phyloP scores from a whole-genome alignment of 331 rosid genomes.

The Malus hybrid region DNA sequence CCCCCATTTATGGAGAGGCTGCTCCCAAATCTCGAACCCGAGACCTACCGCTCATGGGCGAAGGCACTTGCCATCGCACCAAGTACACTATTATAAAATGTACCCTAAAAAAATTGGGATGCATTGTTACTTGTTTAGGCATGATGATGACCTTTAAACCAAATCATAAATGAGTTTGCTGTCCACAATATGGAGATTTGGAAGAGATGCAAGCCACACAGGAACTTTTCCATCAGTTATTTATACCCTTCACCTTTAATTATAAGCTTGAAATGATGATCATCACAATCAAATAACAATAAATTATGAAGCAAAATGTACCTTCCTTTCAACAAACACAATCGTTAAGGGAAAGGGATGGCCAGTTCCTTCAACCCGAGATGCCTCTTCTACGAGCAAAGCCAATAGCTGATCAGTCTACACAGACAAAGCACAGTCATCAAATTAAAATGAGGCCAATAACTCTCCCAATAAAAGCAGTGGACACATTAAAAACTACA shows the following conservation, averaged over 20 bases:
- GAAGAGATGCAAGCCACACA: background rate
- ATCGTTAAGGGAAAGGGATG: conserved; percentile 71
- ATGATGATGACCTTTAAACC: background rate
- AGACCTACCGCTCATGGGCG: no score
- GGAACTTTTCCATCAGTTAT: background rate
- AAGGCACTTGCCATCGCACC: no score
- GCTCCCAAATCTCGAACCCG: no score
- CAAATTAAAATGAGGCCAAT: background rate
- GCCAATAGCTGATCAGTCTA: conserved; percentile 77
- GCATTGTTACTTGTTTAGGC: no score
- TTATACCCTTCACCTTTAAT: background rate
- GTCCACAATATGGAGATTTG: background rate
- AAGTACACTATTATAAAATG: no score
- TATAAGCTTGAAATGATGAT: background rate
- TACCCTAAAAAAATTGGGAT: no score
- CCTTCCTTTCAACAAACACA: conserved; percentile 91
- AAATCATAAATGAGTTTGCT: background rate
- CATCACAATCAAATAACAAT: background rate
- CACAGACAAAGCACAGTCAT: conserved; percentile 17
- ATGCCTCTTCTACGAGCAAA: conserved; percentile 73
- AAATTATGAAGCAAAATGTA: conserved; percentile 9
- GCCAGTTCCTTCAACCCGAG: conserved; percentile 60
- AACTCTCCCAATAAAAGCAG: background rate
- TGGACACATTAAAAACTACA: no score
- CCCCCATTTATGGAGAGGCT: no score